Evolutionary conservation across 768 basidiomycete genomes (phyloP).

Genomic region (Termitomyces sp.): DNA sequence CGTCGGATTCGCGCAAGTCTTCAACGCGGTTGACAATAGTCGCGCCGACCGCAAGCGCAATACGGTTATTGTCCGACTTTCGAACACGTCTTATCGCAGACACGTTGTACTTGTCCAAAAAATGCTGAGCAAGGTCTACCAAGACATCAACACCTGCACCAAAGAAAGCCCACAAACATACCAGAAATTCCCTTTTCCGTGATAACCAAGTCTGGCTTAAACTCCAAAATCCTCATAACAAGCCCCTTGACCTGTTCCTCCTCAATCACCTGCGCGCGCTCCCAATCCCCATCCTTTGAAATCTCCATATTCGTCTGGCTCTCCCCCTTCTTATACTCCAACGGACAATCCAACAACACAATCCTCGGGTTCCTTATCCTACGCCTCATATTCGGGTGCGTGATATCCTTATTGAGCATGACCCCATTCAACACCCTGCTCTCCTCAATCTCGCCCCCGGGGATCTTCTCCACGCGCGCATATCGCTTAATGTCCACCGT

Average conservation of each 20-base stretch:
- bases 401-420: conserved; percentile 99
- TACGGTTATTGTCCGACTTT: conserved; percentile 98
- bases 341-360: conserved; percentile 85
- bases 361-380: conserved; percentile 88
- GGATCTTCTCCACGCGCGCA: conserved; percentile 94
- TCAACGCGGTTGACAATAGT: conserved; percentile 97
- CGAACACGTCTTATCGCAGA: conserved; percentile 96
- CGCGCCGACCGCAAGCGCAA: conserved; percentile 91
- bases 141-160: background rate
- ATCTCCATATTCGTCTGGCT: conserved; percentile 99
- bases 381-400: conserved; percentile 93
- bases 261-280: conserved; percentile 86
- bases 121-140: conserved; percentile 87
- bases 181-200: conserved; percentile 98
- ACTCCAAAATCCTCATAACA: conserved; percentile 81
- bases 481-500: conserved; percentile 98
- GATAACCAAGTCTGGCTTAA: conserved; percentile 92
- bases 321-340: conserved; percentile 99
- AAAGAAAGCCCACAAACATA: conserved; percentile 28
- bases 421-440: conserved; percentile 83
- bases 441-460: conserved; percentile 96
- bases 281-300: conserved; percentile 90
- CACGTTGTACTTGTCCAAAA: conserved; percentile 81
- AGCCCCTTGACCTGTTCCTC: conserved; percentile 93
- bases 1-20: conserved; percentile 86